Evolutionary conservation across 352 stramenopile genomes (phyloP), one percentile per base, ranked within the genome.

Genomic region (Pythium pyrilobum): DNA sequence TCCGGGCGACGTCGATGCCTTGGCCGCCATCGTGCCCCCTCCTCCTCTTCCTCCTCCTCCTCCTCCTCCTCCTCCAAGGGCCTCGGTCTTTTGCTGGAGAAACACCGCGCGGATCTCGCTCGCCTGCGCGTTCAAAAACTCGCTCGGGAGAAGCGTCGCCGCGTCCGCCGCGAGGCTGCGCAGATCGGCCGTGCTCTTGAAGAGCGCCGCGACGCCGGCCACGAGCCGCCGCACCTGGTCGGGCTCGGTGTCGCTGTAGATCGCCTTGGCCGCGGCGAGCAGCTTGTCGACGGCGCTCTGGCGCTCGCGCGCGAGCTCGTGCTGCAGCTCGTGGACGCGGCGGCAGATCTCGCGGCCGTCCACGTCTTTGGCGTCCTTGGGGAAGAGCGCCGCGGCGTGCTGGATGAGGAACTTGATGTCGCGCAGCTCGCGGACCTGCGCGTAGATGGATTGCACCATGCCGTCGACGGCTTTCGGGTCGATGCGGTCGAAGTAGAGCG

Each of bases 401-500:
- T 81, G 67, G 52, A 95, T 64, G 13, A 96, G 66, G 50, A 97
- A 96, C 15, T 89, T 84, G 48, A 95, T 67, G 55, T 96, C 85
- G 10, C 64, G 56, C 21, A 96, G 69, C 21, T 75, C 66, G 15
- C 63, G 66, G 13, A 95, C 69, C 55, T 96, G 73, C 2, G 53
- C 56, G 56, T 96, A 96, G 56, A 96, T 94, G 12, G 72, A 72
- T 18, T 80, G 57, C 5, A 96, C 82, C 64, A 95, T 92, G 24
- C 50, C 39, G 46, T 94, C 82, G n/a, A 95, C 86, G 12, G 53
- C 67, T 5, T 64, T 72, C 5, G 83, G 83, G 42, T 97, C 82
- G 67, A 96, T 88, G 23, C 74, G 68, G 52, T 96, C 85, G 56
- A 95, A 96, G 77, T 97, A 96, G 16, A 97, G 70, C 18, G 75